These are phyloP conservation scores for Bidens hawaiensis DNA, from an alignment of 140 eudicot genomes.

Conservation along the genomic window DNA sequence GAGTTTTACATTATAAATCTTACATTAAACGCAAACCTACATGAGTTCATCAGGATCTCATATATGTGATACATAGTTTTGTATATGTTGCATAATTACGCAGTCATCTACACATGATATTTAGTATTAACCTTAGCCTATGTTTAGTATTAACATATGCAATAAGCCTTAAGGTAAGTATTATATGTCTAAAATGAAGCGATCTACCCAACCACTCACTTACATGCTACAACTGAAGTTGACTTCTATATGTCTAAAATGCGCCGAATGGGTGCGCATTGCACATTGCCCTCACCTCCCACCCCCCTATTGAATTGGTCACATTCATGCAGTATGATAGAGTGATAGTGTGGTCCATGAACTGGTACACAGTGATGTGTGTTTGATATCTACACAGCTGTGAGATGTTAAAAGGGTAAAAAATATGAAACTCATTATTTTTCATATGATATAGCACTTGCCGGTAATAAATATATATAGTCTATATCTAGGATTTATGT, in stretches of 20 bases:
- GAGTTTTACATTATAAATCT: too few relatives aligned
- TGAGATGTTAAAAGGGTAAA: background rate
- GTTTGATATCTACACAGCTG: conserved; percentile 7
- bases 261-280: conserved; percentile 13
- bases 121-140: too few relatives aligned
- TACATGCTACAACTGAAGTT: conserved; percentile 9
- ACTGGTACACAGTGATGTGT: conserved; percentile 2
- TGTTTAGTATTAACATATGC: background rate
- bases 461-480: background rate
- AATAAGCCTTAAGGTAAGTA: too few relatives aligned
- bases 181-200: background rate
- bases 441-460: too few relatives aligned
- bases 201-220: conserved; percentile 6
- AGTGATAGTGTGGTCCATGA: conserved; percentile 33
- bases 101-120: too few relatives aligned
- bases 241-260: conserved; percentile 9
- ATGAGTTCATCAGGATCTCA: too few relatives aligned
- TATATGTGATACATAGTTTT: too few relatives aligned
- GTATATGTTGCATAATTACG: too few relatives aligned
- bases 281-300: background rate
- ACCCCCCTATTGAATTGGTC: background rate
- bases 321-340: background rate
- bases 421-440: background rate
- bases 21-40: too few relatives aligned
- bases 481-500: background rate